Base-by-base conservation (phyloP, 139 green algal genomes). In the Yamagishiella unicocca region DNA sequence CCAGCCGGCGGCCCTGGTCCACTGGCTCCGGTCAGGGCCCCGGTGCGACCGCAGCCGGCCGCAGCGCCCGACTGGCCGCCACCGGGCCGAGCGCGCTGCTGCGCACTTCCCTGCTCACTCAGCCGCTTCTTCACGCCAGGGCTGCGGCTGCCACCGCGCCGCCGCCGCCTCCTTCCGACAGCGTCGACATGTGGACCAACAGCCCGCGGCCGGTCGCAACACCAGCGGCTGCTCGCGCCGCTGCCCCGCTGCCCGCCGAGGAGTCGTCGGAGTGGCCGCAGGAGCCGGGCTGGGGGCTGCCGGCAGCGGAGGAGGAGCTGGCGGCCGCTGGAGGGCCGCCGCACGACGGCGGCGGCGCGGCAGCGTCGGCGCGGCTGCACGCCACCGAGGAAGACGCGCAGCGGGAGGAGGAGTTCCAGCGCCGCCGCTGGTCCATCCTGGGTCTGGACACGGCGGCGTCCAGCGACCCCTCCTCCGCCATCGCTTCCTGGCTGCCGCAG, bases 321-420 rank as follows among this genome's bases (percentile, higher is more conserved):
- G 31, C 22, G 31, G 2, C 31, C 43, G 64, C 64, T 43, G 33
- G 12, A 73, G 64, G 12, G 14, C 29, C 70, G 37, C 38, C 38
- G 42, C 42, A 66, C 2, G 27, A 81, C 74, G 21, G 53, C 12
- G 31, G 50, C 33, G 74, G 29, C 14, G 33, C 40, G 7, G 46
- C 24, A 31, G 74, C 74, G 10, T 43, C 43, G 58, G 55, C 43
- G n/a, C 9, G 7, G 25, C 43, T 72, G 64, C 62, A 8, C 1
- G 80, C 33, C 24, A 77, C 55, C 40, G 80, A 86, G 64, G n/a
- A n/a, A n/a, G n/a, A n/a, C n/a, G n/a, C n/a, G n/a, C n/a, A n/a
- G n/a, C n/a, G n/a, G n/a, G n/a, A n/a, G n/a, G 80, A 66, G 31
- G 80, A 77, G 21, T 86, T 86, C 64, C 64, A 78, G 64, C 31